Conservation (phyloP, 129 eudicot species). For the Helichrysum umbraculigerum region DNA sequence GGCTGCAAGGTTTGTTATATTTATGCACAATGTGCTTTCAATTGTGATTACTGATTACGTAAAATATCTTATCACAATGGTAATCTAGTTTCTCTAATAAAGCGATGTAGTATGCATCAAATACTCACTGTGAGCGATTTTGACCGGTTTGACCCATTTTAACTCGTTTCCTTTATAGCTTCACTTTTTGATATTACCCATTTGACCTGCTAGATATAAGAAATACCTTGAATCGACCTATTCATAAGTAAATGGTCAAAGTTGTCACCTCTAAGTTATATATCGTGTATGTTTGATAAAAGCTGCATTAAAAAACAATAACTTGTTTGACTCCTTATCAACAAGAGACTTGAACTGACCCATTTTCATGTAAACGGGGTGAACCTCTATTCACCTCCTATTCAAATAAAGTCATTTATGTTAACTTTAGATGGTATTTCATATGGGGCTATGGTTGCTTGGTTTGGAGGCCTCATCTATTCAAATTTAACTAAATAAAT, state of each 20-base stretch:
- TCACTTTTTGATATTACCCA: background rate
- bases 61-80: background rate
- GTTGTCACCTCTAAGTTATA: background rate
- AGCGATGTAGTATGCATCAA: background rate
- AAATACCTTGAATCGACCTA: background rate
- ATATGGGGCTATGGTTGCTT: constrained; percentile 36
- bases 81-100: no score
- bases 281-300: background rate
- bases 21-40: background rate
- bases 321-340: constrained; percentile 5
- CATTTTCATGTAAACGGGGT: background rate
- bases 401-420: background rate
- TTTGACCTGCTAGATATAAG: background rate
- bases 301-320: background rate
- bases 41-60: no score
- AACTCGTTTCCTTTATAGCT: no score
- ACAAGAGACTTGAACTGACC: no score
- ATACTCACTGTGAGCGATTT: background rate
- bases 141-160: background rate
- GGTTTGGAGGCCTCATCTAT: no score
- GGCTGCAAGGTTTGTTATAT: background rate
- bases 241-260: background rate
- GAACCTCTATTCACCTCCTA: background rate
- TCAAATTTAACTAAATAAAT: no score
- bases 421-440: background rate